Percentiles rank a stretch among this genome's conserved stretches.
Conservation (phyloP, 768 basidiomycete genomes). For the Hygrophorus russula region DNA sequence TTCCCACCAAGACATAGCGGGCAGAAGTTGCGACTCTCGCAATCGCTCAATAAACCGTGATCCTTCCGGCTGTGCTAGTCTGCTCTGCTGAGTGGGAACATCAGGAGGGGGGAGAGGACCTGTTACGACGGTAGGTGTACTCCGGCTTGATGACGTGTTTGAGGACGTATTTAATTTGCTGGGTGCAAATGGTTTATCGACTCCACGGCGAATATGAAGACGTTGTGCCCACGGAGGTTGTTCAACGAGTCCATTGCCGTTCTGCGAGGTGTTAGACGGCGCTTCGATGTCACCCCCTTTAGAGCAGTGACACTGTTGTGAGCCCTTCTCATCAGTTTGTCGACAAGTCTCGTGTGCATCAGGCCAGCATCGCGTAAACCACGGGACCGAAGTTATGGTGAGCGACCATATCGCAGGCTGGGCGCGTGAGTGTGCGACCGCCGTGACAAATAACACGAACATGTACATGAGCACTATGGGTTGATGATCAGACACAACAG, state of each 20-base stretch:
- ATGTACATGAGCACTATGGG: slow-evolving; percentile 42
- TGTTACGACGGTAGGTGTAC: background rate
- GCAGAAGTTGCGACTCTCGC: slow-evolving; percentile 21
- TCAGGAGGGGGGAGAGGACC: slow-evolving; percentile 22
- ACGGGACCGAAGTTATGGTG: slow-evolving; percentile 40
- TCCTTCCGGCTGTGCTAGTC: slow-evolving; percentile 11
- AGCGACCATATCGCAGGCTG: slow-evolving; percentile 42
- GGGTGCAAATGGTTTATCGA: slow-evolving; percentile 40
- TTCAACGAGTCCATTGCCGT: slow-evolving; percentile 10
- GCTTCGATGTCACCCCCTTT: slow-evolving; percentile 9
- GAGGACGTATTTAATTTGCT: background rate
- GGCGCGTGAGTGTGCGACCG: slow-evolving; percentile 30
- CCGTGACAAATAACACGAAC: slow-evolving; percentile 35
- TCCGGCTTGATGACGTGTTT: too few relatives aligned
- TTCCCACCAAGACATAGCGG: slow-evolving; percentile 15
- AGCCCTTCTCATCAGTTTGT: too few relatives aligned
- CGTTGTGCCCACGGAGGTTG: slow-evolving; percentile 39
- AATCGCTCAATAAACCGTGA: slow-evolving; percentile 33
- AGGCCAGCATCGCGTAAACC: slow-evolving; percentile 30
- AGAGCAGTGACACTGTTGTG: too few relatives aligned
- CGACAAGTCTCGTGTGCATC: background rate
- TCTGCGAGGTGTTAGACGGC: slow-evolving; percentile 11
- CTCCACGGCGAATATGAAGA: slow-evolving; percentile 37
- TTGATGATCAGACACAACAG: slow-evolving; percentile 7
- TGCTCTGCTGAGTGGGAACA: slow-evolving; percentile 15